These are phyloP conservation scores for Enterocytospora artemiae DNA, from an alignment of 371 early-diverging fungal species.

Conservation along the genomic window DNA sequence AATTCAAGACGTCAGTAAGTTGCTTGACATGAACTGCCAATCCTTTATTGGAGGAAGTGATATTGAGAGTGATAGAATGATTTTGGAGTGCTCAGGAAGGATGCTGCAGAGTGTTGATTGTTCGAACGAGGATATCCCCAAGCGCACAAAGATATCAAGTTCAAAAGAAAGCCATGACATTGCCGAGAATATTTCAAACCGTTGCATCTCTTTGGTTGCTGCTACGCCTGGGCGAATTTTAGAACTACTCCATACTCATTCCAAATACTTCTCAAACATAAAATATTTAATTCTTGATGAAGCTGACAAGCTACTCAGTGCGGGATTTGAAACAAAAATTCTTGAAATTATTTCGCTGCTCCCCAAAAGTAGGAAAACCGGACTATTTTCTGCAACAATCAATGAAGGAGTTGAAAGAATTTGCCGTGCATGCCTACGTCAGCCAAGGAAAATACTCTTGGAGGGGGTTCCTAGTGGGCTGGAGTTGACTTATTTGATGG, in stretches of 20 bases:
- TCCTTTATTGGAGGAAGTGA: slow-evolving; percentile 87
- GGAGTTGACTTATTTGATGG: slow-evolving; percentile 12
- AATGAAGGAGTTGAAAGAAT: slow-evolving; percentile 21
- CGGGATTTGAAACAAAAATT: slow-evolving; percentile 35
- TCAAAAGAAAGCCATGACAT: too few species aligned
- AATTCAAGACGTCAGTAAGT: slow-evolving; percentile 61
- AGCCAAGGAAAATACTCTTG: slow-evolving; percentile 13
- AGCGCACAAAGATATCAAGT: neutral
- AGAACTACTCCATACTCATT: slow-evolving; percentile 76
- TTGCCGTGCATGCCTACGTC: slow-evolving; percentile 17
- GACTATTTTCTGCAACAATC: slow-evolving; percentile 42
- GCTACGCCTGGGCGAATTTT: slow-evolving; percentile 91
- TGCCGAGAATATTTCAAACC: too few species aligned
- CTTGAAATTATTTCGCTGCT: slow-evolving; percentile 19
- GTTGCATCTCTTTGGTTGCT: too few species aligned
- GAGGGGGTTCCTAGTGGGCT: slow-evolving; percentile 23
- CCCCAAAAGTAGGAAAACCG: slow-evolving; percentile 15
- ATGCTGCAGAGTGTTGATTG: slow-evolving; percentile 40
- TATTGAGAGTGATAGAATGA: slow-evolving; percentile 77
- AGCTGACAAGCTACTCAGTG: slow-evolving; percentile 65
- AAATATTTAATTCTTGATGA: slow-evolving; percentile 81
- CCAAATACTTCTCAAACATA: slow-evolving; percentile 34
- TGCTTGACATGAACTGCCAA: slow-evolving; percentile 71
- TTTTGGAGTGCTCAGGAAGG: slow-evolving; percentile 77
- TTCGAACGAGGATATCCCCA: neutral